Percentiles rank a stretch among this genome's conserved stretches.
Conservation (phyloP, 345 rosid genomes). For the Garcia nutans region DNA sequence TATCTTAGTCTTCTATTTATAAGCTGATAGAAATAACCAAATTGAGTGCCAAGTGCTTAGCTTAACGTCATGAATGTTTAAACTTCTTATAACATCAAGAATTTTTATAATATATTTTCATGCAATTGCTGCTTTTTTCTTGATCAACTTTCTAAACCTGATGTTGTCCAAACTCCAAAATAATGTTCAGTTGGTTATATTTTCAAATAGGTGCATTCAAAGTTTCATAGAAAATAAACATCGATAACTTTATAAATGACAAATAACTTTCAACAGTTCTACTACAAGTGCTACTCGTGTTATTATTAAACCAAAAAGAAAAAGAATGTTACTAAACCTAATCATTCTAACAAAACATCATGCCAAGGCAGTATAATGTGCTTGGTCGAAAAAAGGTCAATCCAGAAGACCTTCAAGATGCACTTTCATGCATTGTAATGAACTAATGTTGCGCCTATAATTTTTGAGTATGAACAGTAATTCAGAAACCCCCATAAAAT, state of each 20-base stretch:
- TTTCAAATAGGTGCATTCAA: background rate
- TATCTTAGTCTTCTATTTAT: background rate
- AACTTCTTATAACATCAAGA: too few relatives aligned
- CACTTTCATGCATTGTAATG: background rate
- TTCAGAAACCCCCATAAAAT: background rate
- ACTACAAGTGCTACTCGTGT: background rate
- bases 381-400: background rate
- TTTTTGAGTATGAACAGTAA: background rate
- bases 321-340: background rate
- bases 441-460: background rate
- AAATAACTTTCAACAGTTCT: background rate
- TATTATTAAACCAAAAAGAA: background rate
- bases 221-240: slow-evolving; percentile 1
- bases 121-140: background rate
- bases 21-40: background rate
- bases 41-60: background rate
- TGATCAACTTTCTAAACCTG: background rate
- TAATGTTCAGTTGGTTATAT: background rate
- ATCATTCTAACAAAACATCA: background rate
- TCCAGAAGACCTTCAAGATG: background rate
- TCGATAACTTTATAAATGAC: background rate
- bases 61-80: background rate
- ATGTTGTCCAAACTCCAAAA: background rate
- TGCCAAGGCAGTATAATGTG: background rate
- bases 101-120: background rate